These are phyloP conservation scores for Plasmodium knowlesi DNA, from an alignment of 169 alveolate genomes.

Conservation along the genomic window DNA sequence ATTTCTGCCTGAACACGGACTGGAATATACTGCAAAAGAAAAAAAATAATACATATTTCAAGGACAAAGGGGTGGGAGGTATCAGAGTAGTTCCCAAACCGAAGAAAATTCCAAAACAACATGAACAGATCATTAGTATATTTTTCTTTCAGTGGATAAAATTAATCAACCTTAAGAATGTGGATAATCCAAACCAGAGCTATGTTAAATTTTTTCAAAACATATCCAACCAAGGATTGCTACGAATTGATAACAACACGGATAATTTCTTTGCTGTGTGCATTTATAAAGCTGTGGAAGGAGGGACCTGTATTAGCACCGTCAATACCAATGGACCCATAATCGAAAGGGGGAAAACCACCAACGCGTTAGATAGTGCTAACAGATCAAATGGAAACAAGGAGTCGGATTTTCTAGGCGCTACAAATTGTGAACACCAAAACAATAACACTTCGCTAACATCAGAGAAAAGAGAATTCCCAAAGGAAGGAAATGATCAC, in stretches of 20 bases:
- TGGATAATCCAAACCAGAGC: slow-evolving; percentile 76
- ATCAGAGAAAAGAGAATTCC: not conserved
- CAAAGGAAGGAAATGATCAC: not conserved
- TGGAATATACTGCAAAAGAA: slow-evolving; percentile 66
- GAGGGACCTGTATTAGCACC: slow-evolving; percentile 20
- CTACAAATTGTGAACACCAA: slow-evolving; percentile 6
- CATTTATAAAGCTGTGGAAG: slow-evolving; percentile 84
- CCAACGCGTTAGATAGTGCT: not conserved
- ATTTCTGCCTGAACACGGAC: slow-evolving; percentile 59
- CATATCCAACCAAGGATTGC: slow-evolving; percentile 88
- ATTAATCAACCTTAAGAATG: slow-evolving; percentile 74
- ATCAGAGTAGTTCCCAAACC: slow-evolving; percentile 82
- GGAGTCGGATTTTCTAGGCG: not conserved
- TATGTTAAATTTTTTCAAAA: slow-evolving; percentile 89
- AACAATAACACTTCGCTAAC: not conserved
- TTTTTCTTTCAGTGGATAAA: slow-evolving; percentile 83
- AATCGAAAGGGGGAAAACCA: not conserved
- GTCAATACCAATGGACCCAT: not conserved
- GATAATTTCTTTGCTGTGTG: slow-evolving; percentile 90
- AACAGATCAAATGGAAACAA: not conserved
- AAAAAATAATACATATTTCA: slow-evolving; percentile 22
- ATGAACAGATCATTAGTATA: slow-evolving; percentile 78
- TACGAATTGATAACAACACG: slow-evolving; percentile 90
- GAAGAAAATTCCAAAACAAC: slow-evolving; percentile 78
- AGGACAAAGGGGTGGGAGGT: slow-evolving; percentile 83